Percentiles rank a stretch among this genome's conserved stretches.
These are phyloP conservation scores for Gaeumannomyces tritici DNA, from an alignment of 2,329 filamentous ascomycete species.

Conservation along the genomic window DNA sequence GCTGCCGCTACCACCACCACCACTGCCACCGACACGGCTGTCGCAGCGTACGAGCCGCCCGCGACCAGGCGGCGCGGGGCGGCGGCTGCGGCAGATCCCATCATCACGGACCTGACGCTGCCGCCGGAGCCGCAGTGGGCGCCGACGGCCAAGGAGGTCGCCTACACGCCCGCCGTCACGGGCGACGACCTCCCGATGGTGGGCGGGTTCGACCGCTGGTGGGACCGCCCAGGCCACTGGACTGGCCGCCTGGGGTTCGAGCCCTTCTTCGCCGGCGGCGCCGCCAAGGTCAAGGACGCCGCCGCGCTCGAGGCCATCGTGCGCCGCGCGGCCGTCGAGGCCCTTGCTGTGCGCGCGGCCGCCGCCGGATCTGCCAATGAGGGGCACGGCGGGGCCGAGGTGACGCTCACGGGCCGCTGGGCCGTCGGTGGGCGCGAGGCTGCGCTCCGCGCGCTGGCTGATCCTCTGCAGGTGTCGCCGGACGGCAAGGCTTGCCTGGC, in stretches of 20 bases:
- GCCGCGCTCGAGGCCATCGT: constrained; percentile 36
- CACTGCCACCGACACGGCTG: background rate
- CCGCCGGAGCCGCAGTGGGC: constrained; percentile 15
- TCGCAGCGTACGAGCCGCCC: background rate
- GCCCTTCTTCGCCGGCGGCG: constrained; percentile 9
- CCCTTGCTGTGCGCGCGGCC: constrained; percentile 33
- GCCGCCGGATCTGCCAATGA: constrained; percentile 6
- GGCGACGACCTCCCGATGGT: constrained; percentile 36
- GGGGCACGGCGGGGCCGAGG: constrained; percentile 4
- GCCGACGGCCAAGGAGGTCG: constrained; percentile 21
- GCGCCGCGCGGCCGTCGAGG: constrained; percentile 42
- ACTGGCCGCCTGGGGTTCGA: constrained; percentile 31
- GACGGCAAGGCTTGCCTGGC: constrained; percentile 29
- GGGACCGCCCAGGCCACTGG: constrained; percentile 45
- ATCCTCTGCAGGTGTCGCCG: constrained; percentile 26
- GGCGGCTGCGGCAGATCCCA: background rate
- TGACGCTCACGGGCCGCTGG: constrained; percentile 17
- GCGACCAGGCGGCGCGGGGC: background rate
- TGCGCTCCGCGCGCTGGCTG: constrained; percentile 21
- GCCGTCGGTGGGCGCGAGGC: constrained; percentile 23
- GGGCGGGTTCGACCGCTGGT: constrained; percentile 39
- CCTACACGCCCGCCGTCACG: constrained; percentile 37
- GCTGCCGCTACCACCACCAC: too few relatives aligned
- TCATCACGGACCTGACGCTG: constrained; percentile 14
- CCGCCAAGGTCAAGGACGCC: constrained; percentile 29